A percentile compares a stretch with the other conserved stretches of the same genome.
Conservation (phyloP, 2,329 filamentous ascomycete species). For the Zymoseptoria tritici region DNA sequence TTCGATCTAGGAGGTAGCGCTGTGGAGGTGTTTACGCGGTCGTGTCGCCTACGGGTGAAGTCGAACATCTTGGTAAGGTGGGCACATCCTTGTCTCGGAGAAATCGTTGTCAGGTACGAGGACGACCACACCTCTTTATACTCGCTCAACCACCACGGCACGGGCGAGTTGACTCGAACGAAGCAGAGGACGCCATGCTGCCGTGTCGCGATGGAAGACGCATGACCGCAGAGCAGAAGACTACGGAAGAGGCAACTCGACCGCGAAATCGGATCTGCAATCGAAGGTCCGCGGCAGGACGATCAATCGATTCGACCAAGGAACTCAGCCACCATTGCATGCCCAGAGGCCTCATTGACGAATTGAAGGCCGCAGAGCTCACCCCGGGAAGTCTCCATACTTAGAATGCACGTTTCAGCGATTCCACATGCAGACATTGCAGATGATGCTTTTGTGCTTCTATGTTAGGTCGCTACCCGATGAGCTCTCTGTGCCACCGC, state of each 20-base stretch:
- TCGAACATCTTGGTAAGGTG: not conserved
- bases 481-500: not conserved
- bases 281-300: not conserved
- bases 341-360: not conserved
- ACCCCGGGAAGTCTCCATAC: not conserved
- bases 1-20: not conserved
- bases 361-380: not conserved
- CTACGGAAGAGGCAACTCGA: not conserved
- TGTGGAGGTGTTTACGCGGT: not conserved
- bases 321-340: conserved; percentile 1
- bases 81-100: not conserved
- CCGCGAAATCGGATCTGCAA: not conserved
- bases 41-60: not conserved
- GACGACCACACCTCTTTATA: not conserved
- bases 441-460: not conserved
- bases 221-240: not conserved
- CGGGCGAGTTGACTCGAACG: not conserved
- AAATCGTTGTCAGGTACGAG: not conserved
- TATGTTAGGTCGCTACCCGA: not conserved
- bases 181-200: not conserved
- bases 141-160: not conserved
- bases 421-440: not conserved
- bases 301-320: not conserved
- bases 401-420: not conserved
- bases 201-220: not conserved